Base-by-base conservation (phyloP, 2,329 filamentous ascomycete genomes). In the Penicillium digitatum region DNA sequence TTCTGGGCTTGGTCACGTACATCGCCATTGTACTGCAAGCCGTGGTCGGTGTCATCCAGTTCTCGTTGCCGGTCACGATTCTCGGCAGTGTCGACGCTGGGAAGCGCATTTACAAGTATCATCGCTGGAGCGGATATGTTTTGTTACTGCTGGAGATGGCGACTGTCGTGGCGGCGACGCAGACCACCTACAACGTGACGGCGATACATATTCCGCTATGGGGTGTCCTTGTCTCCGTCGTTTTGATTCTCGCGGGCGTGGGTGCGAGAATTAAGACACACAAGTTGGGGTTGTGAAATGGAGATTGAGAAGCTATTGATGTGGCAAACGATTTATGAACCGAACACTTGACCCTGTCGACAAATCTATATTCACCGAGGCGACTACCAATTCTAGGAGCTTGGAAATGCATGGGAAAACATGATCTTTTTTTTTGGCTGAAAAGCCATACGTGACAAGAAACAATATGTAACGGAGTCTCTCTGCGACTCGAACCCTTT, bases 21-120 rank as follows among this genome's bases (percentile, higher is more conserved):
- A 79, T 87, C 52, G 62, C 89, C 52, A 79, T 96, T 7, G 70
- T 86, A 11, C 64, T 88, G 1, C 94, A 97, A 76, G 87, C 89
- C 42, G 47, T 87, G 1, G 82, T 96, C 29, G 93, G 94, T 16
- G 83, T 95, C 59, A 88, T 89, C 31, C 89, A 94, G 76, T 96
- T 87, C 78, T 90, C 85, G 55, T 78, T 83, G 3, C 92, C 92
- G 0, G 68, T 69, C 0, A 42, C 57, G 14, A 66, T 95, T 1
- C 95, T 93, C 65, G 92, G 92, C 5, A 85, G 89, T 53, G 85
- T 87, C 59, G 86, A 89, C 26, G 85, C 85, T 3, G 93, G 91
- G 20, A 95, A 92, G 80, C 79, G 79, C 24, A 72, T 96, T 39
- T 97, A 93, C 81, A 96, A 95, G 75, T 96, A 92, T 66, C 94